Base-by-base conservation (phyloP, 2,329 filamentous ascomycete species). In the Falciphora oryzae region DNA sequence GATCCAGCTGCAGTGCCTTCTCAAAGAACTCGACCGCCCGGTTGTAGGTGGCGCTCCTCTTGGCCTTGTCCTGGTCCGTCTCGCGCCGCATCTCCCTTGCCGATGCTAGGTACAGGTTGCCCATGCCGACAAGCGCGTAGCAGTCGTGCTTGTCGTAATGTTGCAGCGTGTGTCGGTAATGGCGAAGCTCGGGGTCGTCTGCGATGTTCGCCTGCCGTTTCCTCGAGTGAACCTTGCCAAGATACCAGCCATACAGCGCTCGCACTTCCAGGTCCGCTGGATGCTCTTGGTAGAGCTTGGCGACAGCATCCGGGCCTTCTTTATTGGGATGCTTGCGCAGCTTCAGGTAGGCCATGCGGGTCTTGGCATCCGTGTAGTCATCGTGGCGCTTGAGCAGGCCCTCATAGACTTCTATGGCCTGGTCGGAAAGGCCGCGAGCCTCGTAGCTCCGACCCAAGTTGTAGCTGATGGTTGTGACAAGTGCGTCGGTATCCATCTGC, bases 11-110 rank as follows among this genome's bases (percentile, higher is more conserved):
- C 28, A 99, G 81, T 5, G 94, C 94, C 78, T 99, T 99, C 75
- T 98, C 95, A 71, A 97, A 99, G 77, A 99, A 99, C 74, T 99
- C 96, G 14, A 98, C 93, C 0, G 95, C 93, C 69, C 94, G 93
- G 73, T 89, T 87, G 74, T 98, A 99, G 67, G 88, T 89, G 70
- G 90, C 91, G 65, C 89, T 90, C 63, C 93, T 89, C 79, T 96
- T 97, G 71, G 96, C 90, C 77, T 92, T 96, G 66, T 99, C 94
- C 66, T 88, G 83, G 11, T 98, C 95, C 0, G 91, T 91, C 67
- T 95, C 91, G 62, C 93, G 88, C 35, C 92, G 90, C 93, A 98
- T 97, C 75, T 99, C 96, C 70, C 95, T 88, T 13, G 95, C 95
- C 67, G 92, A 88, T 69, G 89, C 82, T 57, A 99, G 84, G 70